phyloP scores from a whole-genome alignment of 352 stramenopile species.

The Phytopythium ostracodes region DNA sequence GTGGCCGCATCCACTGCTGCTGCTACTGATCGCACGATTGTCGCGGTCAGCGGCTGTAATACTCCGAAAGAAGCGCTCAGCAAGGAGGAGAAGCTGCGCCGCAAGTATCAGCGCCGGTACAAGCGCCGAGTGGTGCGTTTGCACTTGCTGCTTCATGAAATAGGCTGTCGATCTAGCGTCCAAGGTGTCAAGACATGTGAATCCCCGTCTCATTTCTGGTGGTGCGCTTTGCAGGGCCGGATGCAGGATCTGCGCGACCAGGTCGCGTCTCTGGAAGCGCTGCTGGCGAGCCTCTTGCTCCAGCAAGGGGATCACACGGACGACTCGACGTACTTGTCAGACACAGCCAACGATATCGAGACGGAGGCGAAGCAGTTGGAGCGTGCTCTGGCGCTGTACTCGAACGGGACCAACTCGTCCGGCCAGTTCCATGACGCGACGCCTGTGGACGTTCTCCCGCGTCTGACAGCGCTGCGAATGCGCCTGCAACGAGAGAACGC shows the following conservation, averaged over 20 bases:
- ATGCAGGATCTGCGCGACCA: conserved; percentile 6
- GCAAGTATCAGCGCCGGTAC: conserved; percentile 6
- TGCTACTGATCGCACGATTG: neutral
- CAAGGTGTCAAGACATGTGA: neutral
- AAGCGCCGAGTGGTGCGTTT: neutral
- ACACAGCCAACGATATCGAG: neutral
- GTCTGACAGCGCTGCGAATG: neutral
- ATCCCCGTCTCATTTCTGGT: neutral
- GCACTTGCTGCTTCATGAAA: neutral
- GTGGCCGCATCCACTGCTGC: neutral
- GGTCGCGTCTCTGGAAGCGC: neutral
- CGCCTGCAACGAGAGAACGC: conserved; percentile 3
- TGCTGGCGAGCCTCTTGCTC: neutral
- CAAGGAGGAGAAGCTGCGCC: conserved; percentile 6
- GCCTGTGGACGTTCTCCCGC: neutral
- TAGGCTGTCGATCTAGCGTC: neutral
- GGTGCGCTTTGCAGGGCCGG: neutral
- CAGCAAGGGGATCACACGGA: neutral
- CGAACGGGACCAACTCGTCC: neutral
- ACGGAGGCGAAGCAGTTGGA: neutral
- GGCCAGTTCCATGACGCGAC: neutral
- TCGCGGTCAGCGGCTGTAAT: neutral
- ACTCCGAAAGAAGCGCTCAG: neutral
- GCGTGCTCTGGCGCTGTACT: neutral
- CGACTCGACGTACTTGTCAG: neutral